Evolutionary conservation across 2,329 filamentous ascomycete species (phyloP).

Genomic region (Scorias spongiosa): DNA sequence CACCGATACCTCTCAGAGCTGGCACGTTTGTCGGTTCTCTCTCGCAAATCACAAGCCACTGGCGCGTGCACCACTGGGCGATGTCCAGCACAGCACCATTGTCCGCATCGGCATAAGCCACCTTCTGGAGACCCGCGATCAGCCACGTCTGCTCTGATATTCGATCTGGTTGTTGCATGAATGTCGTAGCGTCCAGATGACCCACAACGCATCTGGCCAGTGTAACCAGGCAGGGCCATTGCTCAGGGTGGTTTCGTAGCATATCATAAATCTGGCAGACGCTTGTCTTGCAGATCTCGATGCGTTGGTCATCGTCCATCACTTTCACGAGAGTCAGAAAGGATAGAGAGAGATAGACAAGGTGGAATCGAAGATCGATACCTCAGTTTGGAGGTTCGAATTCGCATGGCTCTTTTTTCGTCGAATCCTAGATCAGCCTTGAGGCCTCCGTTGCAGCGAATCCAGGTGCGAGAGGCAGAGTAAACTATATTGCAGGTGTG

Average conservation of each 20-base stretch:
- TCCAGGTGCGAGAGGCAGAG: no score
- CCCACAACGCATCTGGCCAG: slow-evolving; percentile 24
- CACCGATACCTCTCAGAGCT: slow-evolving; percentile 32
- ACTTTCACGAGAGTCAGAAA: slow-evolving; percentile 3
- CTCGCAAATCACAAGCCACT: slow-evolving; percentile 31
- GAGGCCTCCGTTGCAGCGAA: no score
- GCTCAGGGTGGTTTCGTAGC: slow-evolving; percentile 17
- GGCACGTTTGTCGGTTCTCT: slow-evolving; percentile 29
- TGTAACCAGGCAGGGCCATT: slow-evolving; percentile 12
- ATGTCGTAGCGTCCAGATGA: slow-evolving; percentile 24
- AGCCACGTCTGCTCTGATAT: slow-evolving; percentile 27
- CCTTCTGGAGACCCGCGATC: slow-evolving; percentile 31
- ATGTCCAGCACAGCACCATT: slow-evolving; percentile 30
- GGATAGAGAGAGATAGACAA: slow-evolving; percentile 3
- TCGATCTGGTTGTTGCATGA: slow-evolving; percentile 22
- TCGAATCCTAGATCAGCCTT: no score
- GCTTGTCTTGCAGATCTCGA: slow-evolving; percentile 16
- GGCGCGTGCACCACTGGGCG: slow-evolving; percentile 33
- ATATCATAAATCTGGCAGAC: slow-evolving; percentile 19
- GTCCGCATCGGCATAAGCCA: slow-evolving; percentile 36
- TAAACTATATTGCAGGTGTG: no score
- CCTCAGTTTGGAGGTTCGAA: background rate
- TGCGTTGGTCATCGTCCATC: slow-evolving; percentile 17
- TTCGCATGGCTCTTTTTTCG: background rate
- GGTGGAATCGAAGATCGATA: background rate